Evolutionary conservation across 768 basidiomycete genomes (phyloP).

Genomic region (Termitomyces sp.): DNA sequence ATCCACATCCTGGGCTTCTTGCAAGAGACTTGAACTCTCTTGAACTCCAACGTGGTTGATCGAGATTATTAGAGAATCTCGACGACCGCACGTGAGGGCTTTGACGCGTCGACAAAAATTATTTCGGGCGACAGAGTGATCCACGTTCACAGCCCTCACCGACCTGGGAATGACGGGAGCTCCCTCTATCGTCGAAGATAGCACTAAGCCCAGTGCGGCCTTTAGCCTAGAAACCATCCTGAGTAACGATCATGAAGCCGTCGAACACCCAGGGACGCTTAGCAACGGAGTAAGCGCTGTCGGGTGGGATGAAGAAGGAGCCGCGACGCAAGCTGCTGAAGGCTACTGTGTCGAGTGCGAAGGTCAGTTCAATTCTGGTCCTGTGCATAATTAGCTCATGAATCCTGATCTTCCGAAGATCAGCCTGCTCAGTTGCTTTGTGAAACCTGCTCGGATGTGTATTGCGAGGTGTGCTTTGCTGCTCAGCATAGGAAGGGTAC

Average conservation of each 20-base stretch:
- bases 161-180: constrained; percentile 6
- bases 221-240: constrained; percentile 74
- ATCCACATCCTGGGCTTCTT: not conserved
- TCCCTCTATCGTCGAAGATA: constrained; percentile 1
- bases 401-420: constrained; percentile 39
- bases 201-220: constrained; percentile 9
- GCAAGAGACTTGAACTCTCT: not conserved
- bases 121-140: not conserved
- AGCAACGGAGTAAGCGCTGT: constrained; percentile 29
- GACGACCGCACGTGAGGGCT: constrained; percentile 6
- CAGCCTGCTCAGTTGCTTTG: constrained; percentile 77
- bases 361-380: constrained; percentile 38
- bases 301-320: constrained; percentile 68
- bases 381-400: not conserved
- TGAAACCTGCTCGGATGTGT: constrained; percentile 65
- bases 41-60: not conserved
- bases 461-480: constrained; percentile 83
- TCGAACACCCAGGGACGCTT: constrained; percentile 49
- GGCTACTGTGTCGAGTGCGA: constrained; percentile 85
- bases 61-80: not conserved
- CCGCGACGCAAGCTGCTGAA: constrained; percentile 41
- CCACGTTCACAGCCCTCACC: constrained; percentile 4
- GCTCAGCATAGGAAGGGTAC: constrained; percentile 82
- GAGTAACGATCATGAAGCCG: constrained; percentile 51
- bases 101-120: constrained; percentile 12